These are phyloP conservation scores for Gillenia trifoliata DNA, from an alignment of 306 rosid genomes.

Conservation along the genomic window DNA sequence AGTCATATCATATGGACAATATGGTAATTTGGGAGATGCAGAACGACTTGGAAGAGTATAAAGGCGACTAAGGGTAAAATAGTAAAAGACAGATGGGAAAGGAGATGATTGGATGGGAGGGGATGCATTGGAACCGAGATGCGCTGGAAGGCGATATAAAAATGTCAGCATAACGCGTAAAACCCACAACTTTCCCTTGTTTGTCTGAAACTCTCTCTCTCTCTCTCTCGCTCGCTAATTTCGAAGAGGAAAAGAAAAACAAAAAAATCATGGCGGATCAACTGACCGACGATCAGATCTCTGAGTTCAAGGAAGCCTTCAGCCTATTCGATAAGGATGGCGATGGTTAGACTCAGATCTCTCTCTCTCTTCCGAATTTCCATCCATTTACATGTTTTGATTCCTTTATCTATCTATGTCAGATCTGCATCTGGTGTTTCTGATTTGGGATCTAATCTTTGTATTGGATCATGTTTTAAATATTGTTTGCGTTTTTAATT, in stretches of 20 bases:
- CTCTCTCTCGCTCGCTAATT: background rate
- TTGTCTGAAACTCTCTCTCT: background rate
- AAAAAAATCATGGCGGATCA: slow-evolving; percentile 19
- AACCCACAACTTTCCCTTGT: background rate
- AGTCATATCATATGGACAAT: background rate
- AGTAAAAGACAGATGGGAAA: background rate
- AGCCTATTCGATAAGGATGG: slow-evolving; percentile 32
- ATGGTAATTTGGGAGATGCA: background rate
- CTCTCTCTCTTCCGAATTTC: background rate
- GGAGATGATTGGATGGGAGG: background rate
- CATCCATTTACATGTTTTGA: background rate
- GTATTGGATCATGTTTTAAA: background rate
- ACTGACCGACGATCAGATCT: slow-evolving; percentile 30
- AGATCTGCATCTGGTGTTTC: background rate
- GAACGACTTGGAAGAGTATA: background rate
- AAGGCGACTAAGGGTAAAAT: background rate
- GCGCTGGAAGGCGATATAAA: background rate
- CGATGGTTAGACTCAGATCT: slow-evolving; percentile 15
- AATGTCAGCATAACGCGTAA: background rate
- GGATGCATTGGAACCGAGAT: background rate
- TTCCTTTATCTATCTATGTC: background rate
- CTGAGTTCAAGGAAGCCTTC: slow-evolving; percentile 32
- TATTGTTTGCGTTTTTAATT: background rate
- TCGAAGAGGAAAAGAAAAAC: background rate
- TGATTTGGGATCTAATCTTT: background rate